Evolutionary conservation across 1,284 basidiomycete species (phyloP).

Genomic region (Boletus mariae): DNA sequence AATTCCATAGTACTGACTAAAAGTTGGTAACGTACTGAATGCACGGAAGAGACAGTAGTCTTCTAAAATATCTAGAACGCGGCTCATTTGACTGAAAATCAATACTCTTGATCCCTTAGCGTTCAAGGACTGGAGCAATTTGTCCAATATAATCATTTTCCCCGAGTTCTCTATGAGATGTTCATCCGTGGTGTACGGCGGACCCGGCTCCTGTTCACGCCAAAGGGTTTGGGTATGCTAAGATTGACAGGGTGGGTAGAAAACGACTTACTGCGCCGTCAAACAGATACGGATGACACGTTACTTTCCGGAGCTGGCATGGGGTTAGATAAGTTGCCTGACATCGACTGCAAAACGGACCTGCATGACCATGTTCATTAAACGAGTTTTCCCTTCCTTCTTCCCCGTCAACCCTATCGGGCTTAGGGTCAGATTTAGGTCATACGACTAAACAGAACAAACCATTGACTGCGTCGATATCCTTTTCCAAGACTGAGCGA

Average conservation of each 20-base stretch:
- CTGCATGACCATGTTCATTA: slow-evolving; percentile 99
- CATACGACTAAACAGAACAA: background rate
- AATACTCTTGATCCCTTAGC: slow-evolving; percentile 91
- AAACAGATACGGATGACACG: slow-evolving; percentile 83
- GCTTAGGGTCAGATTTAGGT: background rate
- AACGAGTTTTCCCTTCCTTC: slow-evolving; percentile 96
- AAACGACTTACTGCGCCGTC: slow-evolving; percentile 67
- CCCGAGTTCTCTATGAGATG: slow-evolving; percentile 94
- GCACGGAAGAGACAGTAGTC: slow-evolving; percentile 94
- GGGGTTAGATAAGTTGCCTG: slow-evolving; percentile 5
- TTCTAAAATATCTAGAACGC: slow-evolving; percentile 91
- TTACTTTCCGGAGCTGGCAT: slow-evolving; percentile 67
- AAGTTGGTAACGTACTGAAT: slow-evolving; percentile 63
- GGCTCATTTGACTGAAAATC: slow-evolving; percentile 99
- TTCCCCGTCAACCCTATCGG: slow-evolving; percentile 78
- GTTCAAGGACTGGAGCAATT: slow-evolving; percentile 85
- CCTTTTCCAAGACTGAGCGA: slow-evolving; percentile 93
- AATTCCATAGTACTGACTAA: no score
- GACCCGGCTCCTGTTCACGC: slow-evolving; percentile 78
- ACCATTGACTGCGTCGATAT: slow-evolving; percentile 98
- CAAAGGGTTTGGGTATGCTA: background rate
- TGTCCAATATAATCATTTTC: slow-evolving; percentile 98
- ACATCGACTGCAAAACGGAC: slow-evolving; percentile 37
- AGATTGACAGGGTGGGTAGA: background rate
- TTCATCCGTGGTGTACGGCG: slow-evolving; percentile 97